Evolutionary conservation across 345 rosid species (phyloP).

Genomic region (Salix dunnii): DNA sequence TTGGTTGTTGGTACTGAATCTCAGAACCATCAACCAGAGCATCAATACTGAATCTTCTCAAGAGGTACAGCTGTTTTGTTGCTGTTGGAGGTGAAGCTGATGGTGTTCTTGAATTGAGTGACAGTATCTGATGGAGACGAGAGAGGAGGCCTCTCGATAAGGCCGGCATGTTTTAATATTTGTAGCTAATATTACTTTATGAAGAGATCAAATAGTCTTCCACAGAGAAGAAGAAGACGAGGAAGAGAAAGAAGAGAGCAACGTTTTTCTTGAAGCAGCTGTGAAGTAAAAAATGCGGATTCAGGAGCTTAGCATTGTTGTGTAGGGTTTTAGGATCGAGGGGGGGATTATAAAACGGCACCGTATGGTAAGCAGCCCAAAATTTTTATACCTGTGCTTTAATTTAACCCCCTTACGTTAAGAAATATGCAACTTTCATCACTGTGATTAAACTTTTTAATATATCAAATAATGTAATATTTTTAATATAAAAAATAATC

Average conservation of each 20-base stretch:
- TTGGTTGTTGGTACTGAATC: conserved; percentile 18
- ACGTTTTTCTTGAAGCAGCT: background rate
- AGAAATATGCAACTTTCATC: too few relatives aligned
- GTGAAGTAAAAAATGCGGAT: background rate
- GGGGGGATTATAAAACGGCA: background rate
- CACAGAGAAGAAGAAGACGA: background rate
- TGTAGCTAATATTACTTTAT: background rate
- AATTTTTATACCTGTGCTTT: too few relatives aligned
- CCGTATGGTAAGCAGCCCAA: background rate
- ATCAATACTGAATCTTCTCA: conserved; percentile 40
- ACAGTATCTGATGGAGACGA: conserved; percentile 45
- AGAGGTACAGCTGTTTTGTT: conserved; percentile 16
- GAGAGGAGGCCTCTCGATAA: conserved; percentile 66
- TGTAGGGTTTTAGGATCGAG: background rate
- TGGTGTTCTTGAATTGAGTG: conserved; percentile 9
- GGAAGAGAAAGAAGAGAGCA: too few relatives aligned
- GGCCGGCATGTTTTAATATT: conserved; percentile 47
- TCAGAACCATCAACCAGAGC: conserved; percentile 35
- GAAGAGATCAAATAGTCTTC: background rate
- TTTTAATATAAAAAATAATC: too few relatives aligned
- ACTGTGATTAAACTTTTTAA: too few relatives aligned
- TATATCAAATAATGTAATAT: too few relatives aligned
- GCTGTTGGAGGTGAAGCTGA: conserved; percentile 13
- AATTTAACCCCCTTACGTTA: background rate
- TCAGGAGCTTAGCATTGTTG: background rate